Evolutionary conservation across 495 filamentous ascomycete species (phyloP).

Genomic region (Aspergillus saccharolyticus): DNA sequence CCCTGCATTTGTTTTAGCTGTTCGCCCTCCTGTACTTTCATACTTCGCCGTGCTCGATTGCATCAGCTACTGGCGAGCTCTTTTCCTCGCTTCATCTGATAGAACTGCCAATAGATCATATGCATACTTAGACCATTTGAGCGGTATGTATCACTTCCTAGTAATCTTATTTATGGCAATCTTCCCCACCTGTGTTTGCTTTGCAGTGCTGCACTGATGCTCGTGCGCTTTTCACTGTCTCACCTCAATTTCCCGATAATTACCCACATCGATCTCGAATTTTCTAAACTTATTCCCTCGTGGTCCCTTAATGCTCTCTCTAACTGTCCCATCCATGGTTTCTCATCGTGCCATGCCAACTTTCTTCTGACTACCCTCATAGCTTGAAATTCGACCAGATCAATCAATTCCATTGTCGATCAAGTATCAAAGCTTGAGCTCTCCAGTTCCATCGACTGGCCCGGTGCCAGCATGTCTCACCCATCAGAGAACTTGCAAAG

Average conservation of each 20-base stretch:
- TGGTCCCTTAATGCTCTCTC: neutral
- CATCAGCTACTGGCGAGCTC: neutral
- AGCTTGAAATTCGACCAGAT: neutral
- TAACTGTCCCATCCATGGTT: neutral
- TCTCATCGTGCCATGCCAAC: neutral
- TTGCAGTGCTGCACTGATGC: constrained; percentile 1
- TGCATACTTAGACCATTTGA: neutral
- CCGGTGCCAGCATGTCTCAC: constrained; percentile 48
- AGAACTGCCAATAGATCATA: neutral
- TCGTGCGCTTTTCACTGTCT: constrained; percentile 8
- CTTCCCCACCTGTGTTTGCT: neutral
- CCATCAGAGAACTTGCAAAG: constrained; percentile 41
- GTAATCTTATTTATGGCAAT: neutral
- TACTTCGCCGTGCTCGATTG: neutral
- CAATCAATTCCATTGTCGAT: neutral
- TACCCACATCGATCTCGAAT: neutral
- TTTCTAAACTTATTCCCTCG: neutral
- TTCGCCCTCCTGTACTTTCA: neutral
- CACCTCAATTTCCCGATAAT: constrained; percentile 2
- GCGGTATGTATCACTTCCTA: constrained; percentile 7
- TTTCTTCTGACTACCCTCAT: neutral
- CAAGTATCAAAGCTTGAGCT: neutral
- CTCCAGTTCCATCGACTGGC: constrained; percentile 15
- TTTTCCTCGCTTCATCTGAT: neutral
- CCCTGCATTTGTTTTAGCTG: neutral